Conservation (phyloP, 2,329 filamentous ascomycete genomes). For the Xylariaceae sp. region DNA sequence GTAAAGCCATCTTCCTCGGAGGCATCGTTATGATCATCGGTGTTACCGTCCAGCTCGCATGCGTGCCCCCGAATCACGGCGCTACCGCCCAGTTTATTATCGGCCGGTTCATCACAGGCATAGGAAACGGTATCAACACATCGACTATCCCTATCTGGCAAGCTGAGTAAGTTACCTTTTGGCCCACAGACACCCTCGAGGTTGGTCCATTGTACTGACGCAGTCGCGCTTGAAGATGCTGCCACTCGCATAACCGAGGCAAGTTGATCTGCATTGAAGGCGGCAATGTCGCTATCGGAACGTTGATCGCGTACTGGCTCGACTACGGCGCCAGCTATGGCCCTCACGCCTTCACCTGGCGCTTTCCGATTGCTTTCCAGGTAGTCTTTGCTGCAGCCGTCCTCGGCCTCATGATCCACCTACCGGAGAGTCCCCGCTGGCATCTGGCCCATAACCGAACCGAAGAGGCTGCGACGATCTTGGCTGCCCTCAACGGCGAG, state of each 20-base stretch:
- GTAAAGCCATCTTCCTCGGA: slow-evolving; percentile 49
- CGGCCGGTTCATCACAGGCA: slow-evolving; percentile 43
- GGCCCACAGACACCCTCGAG: too few species aligned
- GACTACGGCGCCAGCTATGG: slow-evolving; percentile 36
- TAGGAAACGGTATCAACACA: slow-evolving; percentile 47
- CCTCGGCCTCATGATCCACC: slow-evolving; percentile 33
- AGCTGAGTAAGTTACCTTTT: slow-evolving; percentile 26
- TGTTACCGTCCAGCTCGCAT: slow-evolving; percentile 47
- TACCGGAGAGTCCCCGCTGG: slow-evolving; percentile 52
- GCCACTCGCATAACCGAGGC: slow-evolving; percentile 49
- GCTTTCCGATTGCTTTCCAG: slow-evolving; percentile 38
- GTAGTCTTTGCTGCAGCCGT: slow-evolving; percentile 41
- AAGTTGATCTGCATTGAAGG: slow-evolving; percentile 54
- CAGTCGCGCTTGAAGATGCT: slow-evolving; percentile 25
- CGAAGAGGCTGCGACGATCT: slow-evolving; percentile 45
- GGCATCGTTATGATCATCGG: slow-evolving; percentile 50
- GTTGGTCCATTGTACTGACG: slow-evolving; percentile 10
- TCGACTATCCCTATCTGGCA: slow-evolving; percentile 40
- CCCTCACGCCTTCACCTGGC: slow-evolving; percentile 32
- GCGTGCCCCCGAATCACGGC: slow-evolving; percentile 40
- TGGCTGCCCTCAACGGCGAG: slow-evolving; percentile 50
- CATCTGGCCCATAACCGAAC: slow-evolving; percentile 40
- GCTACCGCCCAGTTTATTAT: slow-evolving; percentile 45
- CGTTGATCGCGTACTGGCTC: slow-evolving; percentile 39
- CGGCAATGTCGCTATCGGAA: slow-evolving; percentile 38